phyloP scores from a whole-genome alignment of 2,329 filamentous ascomycete genomes.

The Trichoderma pleuroti region DNA sequence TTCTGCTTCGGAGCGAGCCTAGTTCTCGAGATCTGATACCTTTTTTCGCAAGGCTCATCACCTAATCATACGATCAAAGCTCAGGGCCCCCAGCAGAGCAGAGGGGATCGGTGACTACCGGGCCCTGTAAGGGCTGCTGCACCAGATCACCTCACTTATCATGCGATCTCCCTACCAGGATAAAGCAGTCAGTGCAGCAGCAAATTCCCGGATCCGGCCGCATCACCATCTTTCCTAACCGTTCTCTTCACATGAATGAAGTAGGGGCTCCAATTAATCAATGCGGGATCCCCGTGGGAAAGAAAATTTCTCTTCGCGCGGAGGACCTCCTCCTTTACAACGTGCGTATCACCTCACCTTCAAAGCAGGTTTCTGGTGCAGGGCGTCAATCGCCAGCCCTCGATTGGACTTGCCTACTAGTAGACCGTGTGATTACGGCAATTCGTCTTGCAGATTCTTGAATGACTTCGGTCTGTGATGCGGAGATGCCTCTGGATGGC shows the following conservation, averaged over 20 bases:
- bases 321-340: neutral
- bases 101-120: neutral
- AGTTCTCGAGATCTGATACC: neutral
- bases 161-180: neutral
- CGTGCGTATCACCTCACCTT: neutral
- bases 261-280: neutral
- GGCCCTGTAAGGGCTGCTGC: neutral
- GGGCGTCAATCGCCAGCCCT: neutral
- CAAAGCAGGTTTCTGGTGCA: neutral
- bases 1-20: neutral
- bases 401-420: neutral
- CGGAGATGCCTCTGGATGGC: neutral
- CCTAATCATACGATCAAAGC: slow-evolving; percentile 2
- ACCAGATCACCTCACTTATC: slow-evolving; percentile 14
- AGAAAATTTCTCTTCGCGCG: neutral
- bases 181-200: neutral
- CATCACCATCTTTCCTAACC: neutral
- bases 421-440: neutral
- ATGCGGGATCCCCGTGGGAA: slow-evolving; percentile 10
- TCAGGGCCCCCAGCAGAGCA: neutral
- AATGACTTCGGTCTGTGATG: neutral
- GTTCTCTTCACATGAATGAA: too few species aligned
- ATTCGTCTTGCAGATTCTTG: neutral
- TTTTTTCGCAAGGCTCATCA: neutral
- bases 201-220: neutral